phyloP scores from a whole-genome alignment of 2,329 filamentous ascomycete species.

The Penicillium rolfsii region DNA sequence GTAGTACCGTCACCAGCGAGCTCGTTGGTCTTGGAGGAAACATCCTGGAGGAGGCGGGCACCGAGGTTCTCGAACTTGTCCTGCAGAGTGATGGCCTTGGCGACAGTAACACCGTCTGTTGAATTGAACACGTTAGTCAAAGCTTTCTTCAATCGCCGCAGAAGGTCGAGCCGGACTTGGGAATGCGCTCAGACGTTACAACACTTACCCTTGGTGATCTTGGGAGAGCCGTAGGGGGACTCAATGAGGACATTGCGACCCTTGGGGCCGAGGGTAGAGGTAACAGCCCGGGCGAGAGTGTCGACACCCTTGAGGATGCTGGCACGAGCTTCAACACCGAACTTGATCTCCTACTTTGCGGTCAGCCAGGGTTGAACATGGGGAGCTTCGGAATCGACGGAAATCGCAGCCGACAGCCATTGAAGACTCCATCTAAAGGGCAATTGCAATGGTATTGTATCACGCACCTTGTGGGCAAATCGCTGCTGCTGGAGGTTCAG shows the following conservation, averaged over 20 bases:
- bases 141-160: background rate
- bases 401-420: conserved; percentile 13
- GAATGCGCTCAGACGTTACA: background rate
- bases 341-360: conserved; percentile 81
- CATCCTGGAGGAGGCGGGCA: conserved; percentile 93
- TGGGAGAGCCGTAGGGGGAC: conserved; percentile 96
- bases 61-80: conserved; percentile 99
- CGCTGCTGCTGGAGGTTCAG: conserved; percentile 83
- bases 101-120: conserved; percentile 83
- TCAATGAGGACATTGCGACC: conserved; percentile 98
- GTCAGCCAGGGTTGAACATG: conserved; percentile 35
- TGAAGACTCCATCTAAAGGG: background rate
- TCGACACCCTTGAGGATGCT: conserved; percentile 91
- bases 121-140: conserved; percentile 20
- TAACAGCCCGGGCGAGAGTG: conserved; percentile 92
- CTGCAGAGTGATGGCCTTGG: conserved; percentile 86
- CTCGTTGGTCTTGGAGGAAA: conserved; percentile 99
- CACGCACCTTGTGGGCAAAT: conserved; percentile 91
- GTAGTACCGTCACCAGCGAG: conserved; percentile 98
- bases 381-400: conserved; percentile 28
- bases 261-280: conserved; percentile 95
- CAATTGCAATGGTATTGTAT: conserved; percentile 7
- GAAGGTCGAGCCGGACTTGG: background rate
- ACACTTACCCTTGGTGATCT: conserved; percentile 93
- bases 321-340: conserved; percentile 91